phyloP scores from a whole-genome alignment of 192 early-diverging fungal genomes.

The Mortierella antarctica region DNA sequence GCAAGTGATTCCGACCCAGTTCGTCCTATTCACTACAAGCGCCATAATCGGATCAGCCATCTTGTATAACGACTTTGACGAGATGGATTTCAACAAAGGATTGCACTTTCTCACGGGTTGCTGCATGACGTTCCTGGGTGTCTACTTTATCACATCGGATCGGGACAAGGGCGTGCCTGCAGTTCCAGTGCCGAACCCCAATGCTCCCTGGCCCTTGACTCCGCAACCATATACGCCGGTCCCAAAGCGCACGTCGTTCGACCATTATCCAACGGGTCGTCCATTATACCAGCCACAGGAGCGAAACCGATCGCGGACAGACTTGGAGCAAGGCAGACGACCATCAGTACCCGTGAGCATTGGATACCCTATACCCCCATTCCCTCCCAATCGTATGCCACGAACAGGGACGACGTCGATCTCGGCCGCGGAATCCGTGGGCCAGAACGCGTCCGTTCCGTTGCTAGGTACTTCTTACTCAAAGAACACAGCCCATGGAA shows the following conservation, averaged over 20 bases:
- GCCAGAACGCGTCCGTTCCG: constrained; percentile 11
- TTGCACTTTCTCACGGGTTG: constrained; percentile 67
- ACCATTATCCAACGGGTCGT: constrained; percentile 7
- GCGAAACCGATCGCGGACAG: constrained; percentile 4
- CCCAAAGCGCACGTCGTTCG: constrained; percentile 22
- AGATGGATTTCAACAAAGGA: constrained; percentile 58
- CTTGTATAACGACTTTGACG: constrained; percentile 74
- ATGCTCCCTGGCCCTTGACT: constrained; percentile 30
- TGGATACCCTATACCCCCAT: constrained; percentile 11
- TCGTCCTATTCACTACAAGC: constrained; percentile 78
- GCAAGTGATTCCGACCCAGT: constrained; percentile 82
- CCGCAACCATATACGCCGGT: constrained; percentile 11
- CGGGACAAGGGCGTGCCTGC: constrained; percentile 33
- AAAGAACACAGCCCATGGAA: constrained; percentile 6
- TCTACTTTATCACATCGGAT: constrained; percentile 75
- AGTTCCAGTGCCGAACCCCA: background rate
- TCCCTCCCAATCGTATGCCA: constrained; percentile 10
- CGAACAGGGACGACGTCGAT: background rate
- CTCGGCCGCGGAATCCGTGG: background rate
- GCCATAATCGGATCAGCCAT: constrained; percentile 76
- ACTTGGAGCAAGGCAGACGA: constrained; percentile 25
- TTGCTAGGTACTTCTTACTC: constrained; percentile 18
- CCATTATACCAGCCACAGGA: constrained; percentile 13
- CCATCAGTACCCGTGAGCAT: background rate
- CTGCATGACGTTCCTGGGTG: constrained; percentile 70